These are phyloP conservation scores for Bruguiera sexangula DNA, from an alignment of 345 rosid genomes.

Conservation along the genomic window DNA sequence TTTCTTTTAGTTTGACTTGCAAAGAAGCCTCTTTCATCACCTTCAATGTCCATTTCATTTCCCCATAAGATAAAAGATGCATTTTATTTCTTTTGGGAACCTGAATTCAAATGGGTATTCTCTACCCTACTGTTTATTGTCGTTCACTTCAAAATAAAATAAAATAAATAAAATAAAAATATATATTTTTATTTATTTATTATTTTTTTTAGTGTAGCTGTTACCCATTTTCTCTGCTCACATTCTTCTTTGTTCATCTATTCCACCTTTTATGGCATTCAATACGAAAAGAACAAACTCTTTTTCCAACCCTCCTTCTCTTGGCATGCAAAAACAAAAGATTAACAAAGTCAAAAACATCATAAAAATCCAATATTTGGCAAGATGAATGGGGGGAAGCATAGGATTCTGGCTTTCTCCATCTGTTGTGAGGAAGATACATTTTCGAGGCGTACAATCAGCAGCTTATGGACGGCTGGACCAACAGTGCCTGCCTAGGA, in stretches of 20 bases:
- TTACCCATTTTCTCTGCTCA: constrained; percentile 12
- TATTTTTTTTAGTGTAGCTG: background rate
- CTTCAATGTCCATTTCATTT: constrained; percentile 24
- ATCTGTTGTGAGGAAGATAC: too few species aligned
- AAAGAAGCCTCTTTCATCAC: constrained; percentile 17
- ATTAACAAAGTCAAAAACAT: background rate
- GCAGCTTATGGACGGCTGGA: background rate
- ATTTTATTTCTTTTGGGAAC: constrained; percentile 4
- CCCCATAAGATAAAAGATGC: background rate
- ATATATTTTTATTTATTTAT: too few species aligned
- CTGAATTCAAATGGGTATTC: background rate
- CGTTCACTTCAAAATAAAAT: background rate
- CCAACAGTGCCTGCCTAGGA: constrained; percentile 6
- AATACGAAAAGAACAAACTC: background rate
- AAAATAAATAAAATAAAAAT: too few species aligned
- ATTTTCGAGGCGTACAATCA: background rate
- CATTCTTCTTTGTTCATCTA: constrained; percentile 8
- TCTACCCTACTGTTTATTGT: background rate
- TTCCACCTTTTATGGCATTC: constrained; percentile 11
- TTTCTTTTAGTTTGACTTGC: constrained; percentile 33
- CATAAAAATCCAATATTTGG: background rate
- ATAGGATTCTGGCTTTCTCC: constrained; percentile 22
- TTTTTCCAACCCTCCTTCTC: background rate
- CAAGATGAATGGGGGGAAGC: constrained; percentile 11
- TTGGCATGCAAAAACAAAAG: background rate